Conservation (phyloP, 1,284 basidiomycete genomes). For the Fomitopsis palustris region DNA sequence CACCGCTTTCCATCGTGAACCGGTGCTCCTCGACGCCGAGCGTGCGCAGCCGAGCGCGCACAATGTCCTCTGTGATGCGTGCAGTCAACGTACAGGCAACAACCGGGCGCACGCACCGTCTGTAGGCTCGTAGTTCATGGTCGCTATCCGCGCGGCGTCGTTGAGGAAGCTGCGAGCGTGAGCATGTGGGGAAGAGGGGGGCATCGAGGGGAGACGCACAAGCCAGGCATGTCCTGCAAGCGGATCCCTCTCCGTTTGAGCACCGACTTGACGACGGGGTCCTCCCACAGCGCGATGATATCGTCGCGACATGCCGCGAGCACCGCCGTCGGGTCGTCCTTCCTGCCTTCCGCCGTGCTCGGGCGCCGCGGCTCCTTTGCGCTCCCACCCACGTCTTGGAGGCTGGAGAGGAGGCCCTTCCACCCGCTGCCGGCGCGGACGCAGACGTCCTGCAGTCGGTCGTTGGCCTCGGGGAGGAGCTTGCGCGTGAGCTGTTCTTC, state of each 20-base stretch:
- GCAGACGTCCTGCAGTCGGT: conserved; percentile 37
- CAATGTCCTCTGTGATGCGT: conserved; percentile 45
- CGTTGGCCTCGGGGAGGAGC: conserved; percentile 33
- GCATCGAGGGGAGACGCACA: conserved; percentile 36
- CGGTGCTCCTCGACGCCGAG: conserved; percentile 65
- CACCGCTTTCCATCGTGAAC: conserved; percentile 52
- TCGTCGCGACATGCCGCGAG: conserved; percentile 29
- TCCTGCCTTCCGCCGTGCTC: conserved; percentile 15
- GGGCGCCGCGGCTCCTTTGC: conserved; percentile 14
- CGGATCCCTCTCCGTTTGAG: conserved; percentile 45
- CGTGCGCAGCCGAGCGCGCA: conserved; percentile 57
- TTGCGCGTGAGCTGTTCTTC: conserved; percentile 47
- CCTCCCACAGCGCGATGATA: conserved; percentile 56
- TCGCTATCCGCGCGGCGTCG: conserved; percentile 55
- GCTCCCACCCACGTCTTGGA: neutral
- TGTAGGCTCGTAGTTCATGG: conserved; percentile 46
- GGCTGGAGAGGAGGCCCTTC: conserved; percentile 38
- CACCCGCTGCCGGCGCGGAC: conserved; percentile 57
- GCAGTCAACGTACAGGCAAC: neutral
- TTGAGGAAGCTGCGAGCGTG: conserved; percentile 47
- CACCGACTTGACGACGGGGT: conserved; percentile 44
- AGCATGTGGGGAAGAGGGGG: neutral
- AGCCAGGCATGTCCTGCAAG: conserved; percentile 53
- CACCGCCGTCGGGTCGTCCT: conserved; percentile 23
- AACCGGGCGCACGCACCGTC: conserved; percentile 33